phyloP scores from a whole-genome alignment of 768 basidiomycete genomes.

The Daedalea quercina region DNA sequence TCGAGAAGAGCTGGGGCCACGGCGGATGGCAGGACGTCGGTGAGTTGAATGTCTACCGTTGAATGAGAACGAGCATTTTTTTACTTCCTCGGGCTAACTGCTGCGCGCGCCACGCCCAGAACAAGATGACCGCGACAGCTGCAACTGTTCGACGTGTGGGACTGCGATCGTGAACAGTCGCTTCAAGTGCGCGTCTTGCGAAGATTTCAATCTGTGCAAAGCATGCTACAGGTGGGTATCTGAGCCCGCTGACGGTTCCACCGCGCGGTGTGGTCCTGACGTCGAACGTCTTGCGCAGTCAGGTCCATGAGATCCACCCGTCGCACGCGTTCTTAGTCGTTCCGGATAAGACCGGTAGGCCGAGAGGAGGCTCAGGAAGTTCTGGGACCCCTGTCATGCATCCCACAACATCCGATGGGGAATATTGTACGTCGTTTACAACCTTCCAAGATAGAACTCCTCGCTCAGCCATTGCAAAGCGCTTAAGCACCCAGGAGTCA shows the following conservation, averaged over 20 bases:
- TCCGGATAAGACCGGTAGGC: slow-evolving; percentile 50
- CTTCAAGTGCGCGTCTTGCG: slow-evolving; percentile 82
- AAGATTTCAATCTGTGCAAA: slow-evolving; percentile 73
- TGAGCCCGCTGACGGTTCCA: neutral
- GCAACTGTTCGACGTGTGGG: slow-evolving; percentile 78
- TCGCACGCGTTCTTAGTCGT: slow-evolving; percentile 80
- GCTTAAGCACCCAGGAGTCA: slow-evolving; percentile 72
- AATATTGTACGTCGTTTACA: slow-evolving; percentile 46
- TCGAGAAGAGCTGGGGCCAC: slow-evolving; percentile 81
- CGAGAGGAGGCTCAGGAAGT: slow-evolving; percentile 3
- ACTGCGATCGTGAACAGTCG: slow-evolving; percentile 53
- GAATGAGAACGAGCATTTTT: neutral
- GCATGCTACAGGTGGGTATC: slow-evolving; percentile 68
- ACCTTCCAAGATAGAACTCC: slow-evolving; percentile 1
- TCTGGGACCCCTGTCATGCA: neutral
- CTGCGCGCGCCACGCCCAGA: slow-evolving; percentile 35
- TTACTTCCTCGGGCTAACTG: neutral
- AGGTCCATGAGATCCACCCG: slow-evolving; percentile 90
- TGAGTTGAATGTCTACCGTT: slow-evolving; percentile 31
- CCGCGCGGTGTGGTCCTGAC: neutral
- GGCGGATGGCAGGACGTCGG: slow-evolving; percentile 87
- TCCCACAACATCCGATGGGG: slow-evolving; percentile 21
- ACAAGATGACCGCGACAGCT: slow-evolving; percentile 59
- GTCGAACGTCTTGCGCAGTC: slow-evolving; percentile 36
- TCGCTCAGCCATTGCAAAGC: slow-evolving; percentile 32